Evolutionary conservation across 768 basidiomycete species (phyloP), one percentile per base, ranked within the genome.

Genomic region (Pholiota microspora): DNA sequence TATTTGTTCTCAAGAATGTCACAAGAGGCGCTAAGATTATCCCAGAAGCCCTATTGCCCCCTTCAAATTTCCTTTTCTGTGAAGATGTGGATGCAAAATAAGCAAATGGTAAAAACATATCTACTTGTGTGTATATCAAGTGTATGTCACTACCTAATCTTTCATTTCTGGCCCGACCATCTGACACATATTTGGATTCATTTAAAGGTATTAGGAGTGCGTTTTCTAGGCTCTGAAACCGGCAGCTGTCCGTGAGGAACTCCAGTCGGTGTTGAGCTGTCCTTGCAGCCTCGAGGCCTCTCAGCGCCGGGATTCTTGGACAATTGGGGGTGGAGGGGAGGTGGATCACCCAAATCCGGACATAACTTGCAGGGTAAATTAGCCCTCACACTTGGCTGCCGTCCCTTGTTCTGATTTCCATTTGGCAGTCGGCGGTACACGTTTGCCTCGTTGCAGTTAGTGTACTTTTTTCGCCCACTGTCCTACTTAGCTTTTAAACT

Each of bases 381-480:
- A 42, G 21, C 40, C 40, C 40, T 42, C 18, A 9, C 4, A 42
- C 40, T 42, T 21, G 40, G 40, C 40, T 21, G 18, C 16, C 40
- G 40, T 23, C 21, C 40, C 21, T 42, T 18, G 40, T 42, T 51
- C 38, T 51, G 49, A 51, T 51, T 42, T 42, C 40, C 40, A 42
- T 42, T 42, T 42, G 40, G 40, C 40, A 21, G 40, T 42, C 48
- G 34, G 31, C 18, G 52, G 25, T 45, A 32, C 42, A 45, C 44
- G 36, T 23, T 34, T 50, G 55, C 55, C 55, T 56, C 55, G 55
- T 56, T 56, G 46, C 36, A 49, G 36, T 49, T 55, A 55, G 45
- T 21, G 18, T 5, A 12, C n/a, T n/a, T 46, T 34, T 44, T 53
- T 53, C 27, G 38, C 49, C 13, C 34, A 28, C 47, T 51, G 49